Conservation (phyloP, 306 rosid species). For the Gastrolobium bilobum region DNA sequence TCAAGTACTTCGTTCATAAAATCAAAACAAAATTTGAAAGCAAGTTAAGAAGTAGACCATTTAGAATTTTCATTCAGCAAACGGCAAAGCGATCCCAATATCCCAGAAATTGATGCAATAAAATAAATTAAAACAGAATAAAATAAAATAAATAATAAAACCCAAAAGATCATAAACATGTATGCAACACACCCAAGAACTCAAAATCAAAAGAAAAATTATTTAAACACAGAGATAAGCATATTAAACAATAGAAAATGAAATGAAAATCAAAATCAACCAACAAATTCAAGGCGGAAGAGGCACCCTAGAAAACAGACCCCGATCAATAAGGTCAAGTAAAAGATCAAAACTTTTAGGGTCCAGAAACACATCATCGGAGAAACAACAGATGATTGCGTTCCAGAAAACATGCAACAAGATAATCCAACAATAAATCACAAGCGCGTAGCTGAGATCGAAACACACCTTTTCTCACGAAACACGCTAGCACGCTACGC, state of each 20-base stretch:
- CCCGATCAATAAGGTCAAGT: conserved; percentile 46
- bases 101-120: too few species aligned
- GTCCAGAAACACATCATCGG: conserved; percentile 39
- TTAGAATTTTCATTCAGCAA: too few species aligned
- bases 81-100: too few species aligned
- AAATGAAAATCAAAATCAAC: conserved; percentile 14
- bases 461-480: conserved; percentile 46
- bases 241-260: too few species aligned
- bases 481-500: conserved; percentile 25
- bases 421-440: neutral
- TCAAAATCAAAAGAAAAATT: neutral
- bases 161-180: too few species aligned
- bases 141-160: too few species aligned
- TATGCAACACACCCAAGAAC: neutral
- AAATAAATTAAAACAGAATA: too few species aligned
- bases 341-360: too few species aligned
- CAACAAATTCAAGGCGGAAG: conserved; percentile 33
- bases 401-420: conserved; percentile 38
- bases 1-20: neutral
- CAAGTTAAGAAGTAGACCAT: too few species aligned
- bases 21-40: neutral
- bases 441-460: conserved; percentile 4
- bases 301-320: conserved; percentile 44
- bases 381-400: conserved; percentile 12
- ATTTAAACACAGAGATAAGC: too few species aligned